These are phyloP conservation scores for Holtermannia corniformis DNA, from an alignment of 768 basidiomycete species.

Conservation along the genomic window DNA sequence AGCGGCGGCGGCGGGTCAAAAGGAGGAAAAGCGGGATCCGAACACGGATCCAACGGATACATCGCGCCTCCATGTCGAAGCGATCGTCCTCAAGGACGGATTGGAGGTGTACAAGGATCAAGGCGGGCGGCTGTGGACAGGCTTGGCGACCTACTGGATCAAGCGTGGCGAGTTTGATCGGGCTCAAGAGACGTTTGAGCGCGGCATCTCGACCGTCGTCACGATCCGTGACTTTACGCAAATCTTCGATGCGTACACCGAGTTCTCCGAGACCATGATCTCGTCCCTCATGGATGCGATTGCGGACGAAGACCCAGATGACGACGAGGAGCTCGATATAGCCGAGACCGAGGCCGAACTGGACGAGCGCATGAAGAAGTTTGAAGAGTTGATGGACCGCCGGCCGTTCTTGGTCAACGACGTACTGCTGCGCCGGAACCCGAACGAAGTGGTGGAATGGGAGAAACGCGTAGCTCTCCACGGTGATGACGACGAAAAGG, in stretches of 20 bases:
- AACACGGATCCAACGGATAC: slow-evolving; percentile 70
- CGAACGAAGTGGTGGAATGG: slow-evolving; percentile 98
- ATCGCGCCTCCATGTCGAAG: slow-evolving; percentile 72
- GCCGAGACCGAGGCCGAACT: slow-evolving; percentile 61
- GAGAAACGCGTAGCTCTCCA: slow-evolving; percentile 91
- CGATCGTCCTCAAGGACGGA: slow-evolving; percentile 75
- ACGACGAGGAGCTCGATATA: slow-evolving; percentile 65
- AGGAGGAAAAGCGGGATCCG: slow-evolving; percentile 51
- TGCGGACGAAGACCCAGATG: slow-evolving; percentile 64
- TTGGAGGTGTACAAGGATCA: slow-evolving; percentile 88
- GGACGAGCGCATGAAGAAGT: slow-evolving; percentile 78
- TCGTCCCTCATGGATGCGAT: slow-evolving; percentile 79
- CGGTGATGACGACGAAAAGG: slow-evolving; percentile 90
- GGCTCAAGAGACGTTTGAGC: slow-evolving; percentile 77
- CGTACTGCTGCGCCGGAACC: slow-evolving; percentile 82
- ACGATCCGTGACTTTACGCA: slow-evolving; percentile 96
- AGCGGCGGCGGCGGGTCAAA: slow-evolving; percentile 13
- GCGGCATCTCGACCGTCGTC: slow-evolving; percentile 69
- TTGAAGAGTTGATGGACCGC: slow-evolving; percentile 89
- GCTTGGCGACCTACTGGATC: slow-evolving; percentile 95
- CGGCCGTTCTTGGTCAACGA: slow-evolving; percentile 94
- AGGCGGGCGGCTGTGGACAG: slow-evolving; percentile 91
- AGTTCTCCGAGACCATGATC: slow-evolving; percentile 83
- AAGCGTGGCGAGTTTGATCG: slow-evolving; percentile 90
- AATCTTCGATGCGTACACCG: slow-evolving; percentile 92